A percentile compares a stretch with the other conserved stretches of the same genome.
phyloP scores from a whole-genome alignment of 129 eudicot species.

The Tagetes patula region DNA sequence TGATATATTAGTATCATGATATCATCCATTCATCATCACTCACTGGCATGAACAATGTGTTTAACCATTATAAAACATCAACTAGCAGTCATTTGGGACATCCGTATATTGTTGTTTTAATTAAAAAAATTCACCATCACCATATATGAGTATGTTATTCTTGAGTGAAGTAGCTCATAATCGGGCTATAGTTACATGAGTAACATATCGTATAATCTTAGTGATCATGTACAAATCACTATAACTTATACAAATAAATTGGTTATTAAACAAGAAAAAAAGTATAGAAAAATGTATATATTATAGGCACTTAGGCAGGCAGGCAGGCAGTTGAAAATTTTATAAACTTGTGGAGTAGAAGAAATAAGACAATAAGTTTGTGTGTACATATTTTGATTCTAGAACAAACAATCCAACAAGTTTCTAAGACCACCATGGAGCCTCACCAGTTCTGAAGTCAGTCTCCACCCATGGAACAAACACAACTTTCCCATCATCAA shows the following conservation, averaged over 20 bases:
- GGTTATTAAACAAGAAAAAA: background rate
- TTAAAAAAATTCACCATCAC: too few species aligned
- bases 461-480: constrained; percentile 95
- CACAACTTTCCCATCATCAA: constrained; percentile 85
- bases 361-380: background rate
- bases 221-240: too few species aligned
- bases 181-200: too few species aligned
- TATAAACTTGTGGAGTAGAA: constrained; percentile 3
- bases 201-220: too few species aligned
- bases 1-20: too few species aligned
- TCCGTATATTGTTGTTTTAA: too few species aligned
- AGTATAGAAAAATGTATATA: background rate
- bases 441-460: constrained; percentile 93
- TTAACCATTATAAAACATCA: too few species aligned
- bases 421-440: constrained; percentile 86
- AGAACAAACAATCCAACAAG: background rate
- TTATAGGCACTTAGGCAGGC: background rate
- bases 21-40: too few species aligned
- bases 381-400: constrained; percentile 7
- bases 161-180: too few species aligned
- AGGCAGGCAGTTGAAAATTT: background rate
- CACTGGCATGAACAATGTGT: too few species aligned
- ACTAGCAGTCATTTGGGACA: too few species aligned
- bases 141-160: too few species aligned
- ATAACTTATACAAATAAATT: background rate